phyloP scores from a whole-genome alignment of 2,329 filamentous ascomycete genomes.

The Cyanodermella asteris region DNA sequence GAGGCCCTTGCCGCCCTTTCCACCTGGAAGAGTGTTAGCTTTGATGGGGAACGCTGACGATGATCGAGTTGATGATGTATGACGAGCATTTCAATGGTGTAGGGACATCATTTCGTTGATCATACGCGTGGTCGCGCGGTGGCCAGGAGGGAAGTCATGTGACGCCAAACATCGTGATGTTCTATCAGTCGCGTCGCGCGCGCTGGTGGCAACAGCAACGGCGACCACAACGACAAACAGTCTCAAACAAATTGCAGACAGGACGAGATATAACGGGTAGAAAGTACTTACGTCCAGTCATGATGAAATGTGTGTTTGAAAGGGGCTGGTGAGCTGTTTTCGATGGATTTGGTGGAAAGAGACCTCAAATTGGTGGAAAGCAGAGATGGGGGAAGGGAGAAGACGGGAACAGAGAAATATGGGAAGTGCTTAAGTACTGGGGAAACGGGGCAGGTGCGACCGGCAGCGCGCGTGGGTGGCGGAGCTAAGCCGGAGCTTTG shows the following conservation, averaged over 20 bases:
- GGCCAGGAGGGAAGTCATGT: not conserved
- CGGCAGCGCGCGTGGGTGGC: too few relatives aligned
- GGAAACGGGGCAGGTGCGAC: too few relatives aligned
- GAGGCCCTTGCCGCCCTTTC: slow-evolving; percentile 93
- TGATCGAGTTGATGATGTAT: too few relatives aligned
- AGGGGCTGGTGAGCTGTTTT: too few relatives aligned
- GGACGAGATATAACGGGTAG: slow-evolving; percentile 7
- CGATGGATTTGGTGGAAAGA: slow-evolving; percentile 1
- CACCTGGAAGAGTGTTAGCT: slow-evolving; percentile 37
- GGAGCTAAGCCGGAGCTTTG: too few relatives aligned
- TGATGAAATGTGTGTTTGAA: slow-evolving; percentile 12
- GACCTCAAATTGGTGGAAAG: too few relatives aligned
- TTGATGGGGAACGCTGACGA: slow-evolving; percentile 19
- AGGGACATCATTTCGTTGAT: slow-evolving; percentile 1
- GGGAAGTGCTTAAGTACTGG: too few relatives aligned
- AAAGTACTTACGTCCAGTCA: slow-evolving; percentile 49
- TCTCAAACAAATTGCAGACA: slow-evolving; percentile 5
- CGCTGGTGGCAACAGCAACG: slow-evolving; percentile 7
- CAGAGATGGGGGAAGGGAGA: too few relatives aligned
- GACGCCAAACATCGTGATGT: slow-evolving; percentile 13
- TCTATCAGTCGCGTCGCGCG: slow-evolving; percentile 5
- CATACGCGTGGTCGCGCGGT: not conserved
- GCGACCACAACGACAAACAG: slow-evolving; percentile 8
- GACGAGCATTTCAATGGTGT: not conserved
- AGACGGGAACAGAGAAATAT: too few relatives aligned